Evolutionary conservation across 768 basidiomycete species (phyloP).

Genomic region (Ramaria sp.): DNA sequence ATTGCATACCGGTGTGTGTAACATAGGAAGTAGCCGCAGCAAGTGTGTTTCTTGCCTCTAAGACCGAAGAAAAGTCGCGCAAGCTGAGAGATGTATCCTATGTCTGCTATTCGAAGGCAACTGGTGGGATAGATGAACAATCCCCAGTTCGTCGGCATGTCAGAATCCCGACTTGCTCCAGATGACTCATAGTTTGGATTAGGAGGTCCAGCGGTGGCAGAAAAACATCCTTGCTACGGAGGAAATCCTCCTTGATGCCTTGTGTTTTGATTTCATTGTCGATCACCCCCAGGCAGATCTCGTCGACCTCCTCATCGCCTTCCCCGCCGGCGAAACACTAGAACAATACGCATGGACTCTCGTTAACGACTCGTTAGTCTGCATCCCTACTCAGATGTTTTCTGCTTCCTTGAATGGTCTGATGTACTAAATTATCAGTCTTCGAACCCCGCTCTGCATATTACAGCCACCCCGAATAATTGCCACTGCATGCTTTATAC

Average conservation of each 20-base stretch:
- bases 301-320: constrained; percentile 56
- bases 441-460: constrained; percentile 69
- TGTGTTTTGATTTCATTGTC: constrained; percentile 80
- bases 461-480: constrained; percentile 58
- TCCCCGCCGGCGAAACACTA: constrained; percentile 29
- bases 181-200: constrained; percentile 6
- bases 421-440: constrained; percentile 29
- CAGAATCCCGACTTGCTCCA: constrained; percentile 1
- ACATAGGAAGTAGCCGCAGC: constrained; percentile 71
- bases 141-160: constrained; percentile 7
- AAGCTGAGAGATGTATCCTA: constrained; percentile 79
- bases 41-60: constrained; percentile 84
- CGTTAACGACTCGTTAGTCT: constrained; percentile 73
- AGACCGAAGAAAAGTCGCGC: constrained; percentile 81
- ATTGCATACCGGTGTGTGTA: constrained; percentile 4
- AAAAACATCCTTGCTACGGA: constrained; percentile 60
- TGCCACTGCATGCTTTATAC: constrained; percentile 67
- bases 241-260: constrained; percentile 67
- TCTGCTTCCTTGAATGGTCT: neutral
- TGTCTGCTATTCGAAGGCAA: constrained; percentile 59
- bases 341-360: constrained; percentile 73
- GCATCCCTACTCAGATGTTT: neutral
- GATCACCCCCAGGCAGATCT: constrained; percentile 68
- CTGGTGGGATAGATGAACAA: constrained; percentile 41
- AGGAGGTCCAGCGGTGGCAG: constrained; percentile 73